Evolutionary conservation across 1,284 basidiomycete species (phyloP), one percentile per base, ranked within the genome.

Genomic region (Marasmius tenuissimus): DNA sequence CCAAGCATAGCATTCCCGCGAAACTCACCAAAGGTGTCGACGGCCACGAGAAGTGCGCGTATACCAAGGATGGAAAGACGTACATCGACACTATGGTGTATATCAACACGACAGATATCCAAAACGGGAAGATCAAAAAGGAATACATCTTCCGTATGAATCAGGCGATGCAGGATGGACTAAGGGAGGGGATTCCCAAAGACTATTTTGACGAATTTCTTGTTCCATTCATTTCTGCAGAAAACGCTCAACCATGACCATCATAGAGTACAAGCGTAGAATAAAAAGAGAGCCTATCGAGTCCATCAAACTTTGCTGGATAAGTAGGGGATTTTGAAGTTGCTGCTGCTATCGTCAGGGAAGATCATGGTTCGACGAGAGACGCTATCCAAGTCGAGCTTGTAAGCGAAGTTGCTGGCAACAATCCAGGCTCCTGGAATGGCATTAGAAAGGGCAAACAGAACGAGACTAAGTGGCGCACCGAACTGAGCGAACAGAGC

Each of bases 91-190:
- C 70, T 1, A 67, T 81, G 60, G 72, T 80, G 40, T 83, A 82
- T 56, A 68, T 81, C 22, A 78, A 82, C 57, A 61, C 71, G 9
- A 57, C 70, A 51, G 67, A 73, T 57, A 63, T 69, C 57, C 62
- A 58, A 16, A 72, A 72, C 38, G 75, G 76, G 11, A 57, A 61
- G 10, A 74, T 78, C 8, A 68, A 68, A 64, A 67, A 66, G 47
- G 80, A 82, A 64, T 82, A 82, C 63, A 75, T 81, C 47, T 61
- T 66, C 60, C 71, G 80, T 12, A 80, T 82, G 69, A 81, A 81
- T 60, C 72, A 69, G 68, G 80, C 71, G 0, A 75, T 82, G 39
- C 67, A 65, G 35, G 79, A 82, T 67, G 79, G 73, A 1, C 51
- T 77, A 51, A 61, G 67, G 55, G 69, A 72, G 47, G 79, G 79